Evolutionary conservation across 257 asterid genomes (phyloP).

Genomic region (Scutellaria baicalensis): DNA sequence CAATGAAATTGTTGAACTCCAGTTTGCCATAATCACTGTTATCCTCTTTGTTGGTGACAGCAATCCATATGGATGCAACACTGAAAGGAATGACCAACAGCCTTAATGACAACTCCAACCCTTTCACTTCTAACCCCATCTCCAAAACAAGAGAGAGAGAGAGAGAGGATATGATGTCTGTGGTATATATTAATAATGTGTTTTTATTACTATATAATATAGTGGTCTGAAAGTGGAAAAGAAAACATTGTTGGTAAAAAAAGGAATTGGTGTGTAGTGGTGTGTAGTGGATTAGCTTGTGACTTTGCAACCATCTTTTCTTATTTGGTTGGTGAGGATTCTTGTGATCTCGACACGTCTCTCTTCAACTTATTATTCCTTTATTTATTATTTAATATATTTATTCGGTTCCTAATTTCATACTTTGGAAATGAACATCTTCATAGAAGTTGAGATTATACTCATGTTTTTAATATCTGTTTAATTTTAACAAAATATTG

Average conservation of each 20-base stretch:
- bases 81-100: conserved; percentile 54
- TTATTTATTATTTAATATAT: neutral
- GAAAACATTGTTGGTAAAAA: no score
- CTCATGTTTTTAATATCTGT: no score
- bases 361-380: neutral
- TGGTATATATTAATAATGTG: no score
- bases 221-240: no score
- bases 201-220: no score
- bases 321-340: neutral
- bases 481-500: no score
- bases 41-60: conserved; percentile 39
- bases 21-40: conserved; percentile 52
- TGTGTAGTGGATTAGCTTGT: conserved; percentile 18
- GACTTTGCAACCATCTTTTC: neutral
- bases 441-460: no score
- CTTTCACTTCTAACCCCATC: conserved; percentile 47
- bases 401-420: no score
- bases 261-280: no score
- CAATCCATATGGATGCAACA: conserved; percentile 67
- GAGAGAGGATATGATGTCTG: neutral
- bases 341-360: neutral
- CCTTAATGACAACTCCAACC: conserved; percentile 60
- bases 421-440: no score
- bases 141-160: neutral
- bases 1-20: conserved; percentile 48